phyloP scores from a whole-genome alignment of 495 filamentous ascomycete genomes.

The Recurvomyces mirabilis region DNA sequence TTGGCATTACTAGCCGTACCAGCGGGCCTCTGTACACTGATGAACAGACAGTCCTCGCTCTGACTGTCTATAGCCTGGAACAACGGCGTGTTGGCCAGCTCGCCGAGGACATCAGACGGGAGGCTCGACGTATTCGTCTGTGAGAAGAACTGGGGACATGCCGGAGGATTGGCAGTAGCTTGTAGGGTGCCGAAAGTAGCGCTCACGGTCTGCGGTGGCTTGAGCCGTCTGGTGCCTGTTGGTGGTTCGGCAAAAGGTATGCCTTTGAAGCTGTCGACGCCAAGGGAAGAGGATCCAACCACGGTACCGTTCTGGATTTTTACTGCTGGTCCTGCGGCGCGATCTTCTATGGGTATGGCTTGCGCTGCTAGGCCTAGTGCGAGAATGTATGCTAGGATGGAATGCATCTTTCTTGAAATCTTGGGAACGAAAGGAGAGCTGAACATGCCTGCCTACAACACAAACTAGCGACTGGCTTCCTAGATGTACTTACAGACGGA shows the following conservation, averaged over 20 bases:
- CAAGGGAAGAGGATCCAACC: not conserved
- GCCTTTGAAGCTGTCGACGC: slow-evolving; percentile 40
- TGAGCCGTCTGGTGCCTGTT: slow-evolving; percentile 45
- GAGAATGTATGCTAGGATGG: too few relatives aligned
- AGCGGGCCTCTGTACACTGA: slow-evolving; percentile 50
- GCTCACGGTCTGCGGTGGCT: slow-evolving; percentile 44
- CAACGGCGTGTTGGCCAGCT: slow-evolving; percentile 44
- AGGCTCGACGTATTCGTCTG: slow-evolving; percentile 34
- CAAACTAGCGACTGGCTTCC: too few relatives aligned
- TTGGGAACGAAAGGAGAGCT: too few relatives aligned
- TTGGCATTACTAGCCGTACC: slow-evolving; percentile 44
- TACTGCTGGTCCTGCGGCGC: slow-evolving; percentile 6
- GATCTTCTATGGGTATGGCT: slow-evolving; percentile 8
- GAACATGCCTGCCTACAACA: too few relatives aligned
- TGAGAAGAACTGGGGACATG: slow-evolving; percentile 36
- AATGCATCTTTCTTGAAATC: too few relatives aligned
- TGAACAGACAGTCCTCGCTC: slow-evolving; percentile 51
- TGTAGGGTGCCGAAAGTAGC: slow-evolving; percentile 26
- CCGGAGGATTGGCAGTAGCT: slow-evolving; percentile 18
- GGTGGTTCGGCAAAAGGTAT: slow-evolving; percentile 57
- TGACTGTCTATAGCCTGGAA: slow-evolving; percentile 36
- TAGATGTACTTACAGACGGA: too few relatives aligned
- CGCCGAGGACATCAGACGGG: slow-evolving; percentile 38
- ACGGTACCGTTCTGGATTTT: slow-evolving; percentile 16
- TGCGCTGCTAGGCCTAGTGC: too few relatives aligned